Evolutionary conservation across 345 rosid species (phyloP), one percentile per base, ranked within the genome.

Genomic region (Eucalyptus urophylla): DNA sequence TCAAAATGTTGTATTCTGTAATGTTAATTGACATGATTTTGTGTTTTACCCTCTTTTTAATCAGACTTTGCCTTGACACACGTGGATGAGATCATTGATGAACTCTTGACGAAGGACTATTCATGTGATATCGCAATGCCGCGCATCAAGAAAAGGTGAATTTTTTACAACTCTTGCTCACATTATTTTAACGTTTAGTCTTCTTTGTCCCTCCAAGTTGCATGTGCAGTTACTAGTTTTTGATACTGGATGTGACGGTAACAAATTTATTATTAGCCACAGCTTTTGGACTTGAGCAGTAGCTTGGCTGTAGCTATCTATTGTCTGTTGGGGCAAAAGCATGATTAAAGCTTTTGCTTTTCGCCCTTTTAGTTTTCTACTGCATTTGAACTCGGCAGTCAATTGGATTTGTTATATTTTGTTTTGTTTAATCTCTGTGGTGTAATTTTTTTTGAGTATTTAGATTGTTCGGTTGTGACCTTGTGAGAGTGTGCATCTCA

Each of bases 111-210:
- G 8, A 94, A 87, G 89, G 99, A 97, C 92, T 98, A 95, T 90
- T 94, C 99, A 19, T 98, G 99, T 92, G 98, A 98, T 89, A 92
- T 97, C 85, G 99, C 98, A 80, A 19, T 98, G 92, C 99, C 99
- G 3, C 96, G 99, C 24, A 93, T 97, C 90, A 98, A 96, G 93
- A 98, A 93, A 94, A 94, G 99, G 98, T 95, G 89, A 80, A 37
- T 67, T 88, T 40, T 89, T 83, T 76, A 86, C 1, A 4, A 72
- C 85, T 76, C 15, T 40, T 76, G 47, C 85, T 76, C 6, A 14
- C 47, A 76, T 40, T 76, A 12, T 76, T 76, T 76, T 22, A 76
- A 76, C 8, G 8, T 24, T 76, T 76, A 22, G 85, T 21, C 85
- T 76, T 40, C 47, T 76, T 76, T 40, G 47, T 40, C 85, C 47